Base-by-base conservation (phyloP, 257 asterid species). In the Orobanche coerulescens region DNA sequence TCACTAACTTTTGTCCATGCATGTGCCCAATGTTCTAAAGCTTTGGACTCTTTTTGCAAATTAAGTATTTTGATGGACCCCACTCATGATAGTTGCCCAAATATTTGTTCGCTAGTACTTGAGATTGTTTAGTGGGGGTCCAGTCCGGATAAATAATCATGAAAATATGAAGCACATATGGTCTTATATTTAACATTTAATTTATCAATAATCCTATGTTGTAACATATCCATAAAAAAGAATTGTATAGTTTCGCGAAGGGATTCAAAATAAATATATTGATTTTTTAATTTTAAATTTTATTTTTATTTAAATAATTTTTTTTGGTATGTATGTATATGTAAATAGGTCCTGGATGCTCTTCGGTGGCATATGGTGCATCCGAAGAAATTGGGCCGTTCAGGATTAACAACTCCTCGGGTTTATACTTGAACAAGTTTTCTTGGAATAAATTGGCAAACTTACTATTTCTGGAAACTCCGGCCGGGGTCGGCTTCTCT, bases 361-460 rank as follows among this genome's bases (percentile, higher is more conserved):
- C 98, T 0, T 91, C 98, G 10, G 96, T 91, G 75, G 98, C 96
- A 6, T 91, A 91, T 76, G 98, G 98, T 15, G 98, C 98, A 51
- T 91, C 98, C 0, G 98, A 91, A 67, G 98, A 91, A 75, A 79
- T 91, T 16, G 98, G 98, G 6, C 98, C 98, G 8, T 91, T 91
- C 61, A 76, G 82, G 70, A 79, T 91, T 6, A 82, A 70, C 84
- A 85, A 67, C 0, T 70, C 84, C 0, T 85, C 95, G 0, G 88
- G 95, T 19, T 54, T 91, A 49, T 79, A 83, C 59, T 56, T 85
- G 30, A 91, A 91, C 85, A 88, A 82, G 50, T 85, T 77, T 55
- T 81, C 96, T 19, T 91, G 98, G 98, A 91, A 91, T 82, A 83
- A 70, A 31, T 43, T 80, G 48, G 98, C 95, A 4, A 91, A 88